These are phyloP conservation scores for Dactylis glomerata DNA, from an alignment of 176 grass and related monocot species.

Conservation along the genomic window DNA sequence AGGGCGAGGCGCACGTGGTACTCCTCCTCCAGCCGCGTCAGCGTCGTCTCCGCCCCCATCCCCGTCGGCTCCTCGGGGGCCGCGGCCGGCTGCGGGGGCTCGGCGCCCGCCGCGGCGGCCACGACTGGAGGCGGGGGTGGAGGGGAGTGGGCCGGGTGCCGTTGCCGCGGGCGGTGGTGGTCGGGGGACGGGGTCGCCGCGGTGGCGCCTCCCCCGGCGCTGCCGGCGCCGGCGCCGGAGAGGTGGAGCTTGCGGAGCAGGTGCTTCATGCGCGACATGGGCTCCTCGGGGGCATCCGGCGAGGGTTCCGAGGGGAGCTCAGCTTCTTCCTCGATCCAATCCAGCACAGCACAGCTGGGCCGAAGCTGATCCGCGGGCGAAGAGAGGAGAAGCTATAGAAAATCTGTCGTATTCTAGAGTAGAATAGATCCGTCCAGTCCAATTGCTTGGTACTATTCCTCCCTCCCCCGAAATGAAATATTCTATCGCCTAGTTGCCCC, in stretches of 20 bases:
- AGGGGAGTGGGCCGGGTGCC: background rate
- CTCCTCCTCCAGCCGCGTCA: slow-evolving; percentile 73
- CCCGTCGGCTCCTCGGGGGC: slow-evolving; percentile 25
- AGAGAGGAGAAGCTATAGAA: background rate
- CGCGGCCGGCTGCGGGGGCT: background rate
- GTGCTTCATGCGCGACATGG: slow-evolving; percentile 95
- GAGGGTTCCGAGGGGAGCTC: background rate
- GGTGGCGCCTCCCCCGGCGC: background rate
- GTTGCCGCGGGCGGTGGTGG: slow-evolving; percentile 44
- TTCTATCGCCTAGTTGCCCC: background rate
- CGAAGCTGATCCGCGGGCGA: background rate
- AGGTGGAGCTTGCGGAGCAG: slow-evolving; percentile 95
- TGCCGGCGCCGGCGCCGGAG: slow-evolving; percentile 25
- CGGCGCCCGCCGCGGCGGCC: background rate
- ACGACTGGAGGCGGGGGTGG: background rate
- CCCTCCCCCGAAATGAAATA: background rate
- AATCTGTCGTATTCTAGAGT: background rate
- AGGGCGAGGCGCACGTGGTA: slow-evolving; percentile 92
- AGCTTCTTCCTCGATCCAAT: slow-evolving; percentile 20
- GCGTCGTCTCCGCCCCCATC: slow-evolving; percentile 36
- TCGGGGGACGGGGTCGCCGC: slow-evolving; percentile 29
- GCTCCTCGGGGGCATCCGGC: slow-evolving; percentile 29
- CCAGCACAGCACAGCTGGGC: slow-evolving; percentile 2
- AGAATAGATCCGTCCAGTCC: slow-evolving; percentile 38
- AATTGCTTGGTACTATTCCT: background rate